Percentiles rank a stretch among this genome's conserved stretches.
Evolutionary conservation across 257 asterid genomes (phyloP).

Genomic region (Nicotiana otophora): DNA sequence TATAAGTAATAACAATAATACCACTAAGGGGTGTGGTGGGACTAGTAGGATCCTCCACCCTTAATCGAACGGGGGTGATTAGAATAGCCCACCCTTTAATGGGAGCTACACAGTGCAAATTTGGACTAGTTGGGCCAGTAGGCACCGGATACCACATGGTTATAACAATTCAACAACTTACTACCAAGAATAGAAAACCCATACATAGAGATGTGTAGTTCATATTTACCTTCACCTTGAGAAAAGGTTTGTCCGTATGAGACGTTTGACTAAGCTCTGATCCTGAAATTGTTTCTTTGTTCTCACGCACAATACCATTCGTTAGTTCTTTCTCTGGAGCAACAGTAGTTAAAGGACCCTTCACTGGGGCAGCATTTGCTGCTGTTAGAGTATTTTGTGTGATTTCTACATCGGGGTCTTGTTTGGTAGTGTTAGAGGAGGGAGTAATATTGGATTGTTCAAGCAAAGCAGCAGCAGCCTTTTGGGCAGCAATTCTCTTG

Average conservation of each 20-base stretch:
- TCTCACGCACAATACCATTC: not conserved
- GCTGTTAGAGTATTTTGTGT: not conserved
- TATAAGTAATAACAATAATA: too few species aligned
- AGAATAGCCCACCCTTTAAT: too few species aligned
- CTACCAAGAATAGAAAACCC: not conserved
- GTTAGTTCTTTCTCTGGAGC: slow-evolving; percentile 16
- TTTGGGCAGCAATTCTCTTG: slow-evolving; percentile 84
- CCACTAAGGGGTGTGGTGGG: too few species aligned
- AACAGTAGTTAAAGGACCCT: not conserved
- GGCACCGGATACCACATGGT: too few species aligned
- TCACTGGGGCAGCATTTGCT: not conserved
- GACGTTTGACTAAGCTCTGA: slow-evolving; percentile 52
- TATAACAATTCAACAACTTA: too few species aligned
- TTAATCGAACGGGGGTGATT: too few species aligned
- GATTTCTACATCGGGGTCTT: not conserved
- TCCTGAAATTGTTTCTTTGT: slow-evolving; percentile 34
- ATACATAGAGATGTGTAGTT: not conserved
- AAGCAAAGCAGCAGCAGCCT: slow-evolving; percentile 59
- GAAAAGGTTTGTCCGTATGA: slow-evolving; percentile 63
- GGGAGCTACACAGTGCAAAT: too few species aligned
- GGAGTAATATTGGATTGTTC: slow-evolving; percentile 33
- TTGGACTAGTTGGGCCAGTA: too few species aligned
- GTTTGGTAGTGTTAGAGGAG: slow-evolving; percentile 1
- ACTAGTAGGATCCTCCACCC: too few species aligned
- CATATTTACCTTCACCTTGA: slow-evolving; percentile 37